Evolutionary conservation across 441 rosid genomes (phyloP), one percentile per base, ranked within the genome.

Genomic region (Gossypium schwendimanii): DNA sequence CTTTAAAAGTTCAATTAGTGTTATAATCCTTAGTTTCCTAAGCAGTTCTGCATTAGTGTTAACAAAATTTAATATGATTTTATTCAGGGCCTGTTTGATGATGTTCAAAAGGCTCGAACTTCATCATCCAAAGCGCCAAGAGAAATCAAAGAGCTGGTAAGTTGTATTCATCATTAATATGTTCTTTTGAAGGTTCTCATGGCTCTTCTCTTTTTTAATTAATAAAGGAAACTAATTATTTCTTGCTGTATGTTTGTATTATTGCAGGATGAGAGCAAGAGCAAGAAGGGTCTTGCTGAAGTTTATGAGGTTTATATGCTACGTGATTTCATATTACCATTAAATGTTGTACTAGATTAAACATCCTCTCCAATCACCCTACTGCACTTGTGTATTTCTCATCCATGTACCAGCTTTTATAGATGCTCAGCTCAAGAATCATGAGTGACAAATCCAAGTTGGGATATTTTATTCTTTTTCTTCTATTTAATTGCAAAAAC

Each of bases 261-360:
- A 63, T 66, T 88, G 80, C 89, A 94, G 98, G 96, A 94, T 62
- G 98, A 94, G 54, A 87, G 77, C 76, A 94, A 91, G 82, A 94
- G 97, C 86, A 89, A 89, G 84, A 91, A 86, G 84, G 94, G 98
- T 77, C 94, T 92, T 53, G 97, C 91, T 17, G 96, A 92, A 84
- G 84, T 92, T 80, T 94, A 94, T 71, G 98, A 92, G 99, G 99
- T 94, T 79, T 76, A 93, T 74, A 50, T 28, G 6, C 45, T 21
- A 26, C 12, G 9, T 52, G 15, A 62, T 36, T 49, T 1, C 33
- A 3, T 31, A 31, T 28, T 17, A 55, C 6, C 3, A 18, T 41
- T 12, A 11, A 18, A 0, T 45, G 12, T 70, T 71, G 2, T 21
- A 2, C 14, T 62, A 39, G 59, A n/a, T 58, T 73, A 65, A 20